These are phyloP conservation scores for Solanum hybrid DNA, from an alignment of 305 asterid species.

Conservation along the genomic window DNA sequence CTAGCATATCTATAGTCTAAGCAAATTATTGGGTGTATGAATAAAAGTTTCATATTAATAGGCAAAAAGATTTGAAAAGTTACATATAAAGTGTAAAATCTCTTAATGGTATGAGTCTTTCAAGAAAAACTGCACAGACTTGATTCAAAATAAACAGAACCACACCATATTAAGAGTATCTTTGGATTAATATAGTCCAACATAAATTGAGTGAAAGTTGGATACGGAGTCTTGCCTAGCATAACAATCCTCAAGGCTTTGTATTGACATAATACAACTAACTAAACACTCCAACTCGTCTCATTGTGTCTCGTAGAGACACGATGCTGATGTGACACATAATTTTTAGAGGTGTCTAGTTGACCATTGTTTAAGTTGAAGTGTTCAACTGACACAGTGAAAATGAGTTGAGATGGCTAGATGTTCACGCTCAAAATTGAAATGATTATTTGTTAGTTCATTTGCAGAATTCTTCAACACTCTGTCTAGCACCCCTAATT, in stretches of 20 bases:
- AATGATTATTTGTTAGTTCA: too few relatives aligned
- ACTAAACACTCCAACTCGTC: neutral
- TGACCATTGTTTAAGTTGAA: neutral
- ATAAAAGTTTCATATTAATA: neutral
- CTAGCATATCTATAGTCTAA: neutral
- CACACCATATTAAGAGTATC: neutral
- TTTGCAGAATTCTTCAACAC: neutral
- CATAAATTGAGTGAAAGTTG: neutral
- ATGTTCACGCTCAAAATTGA: neutral
- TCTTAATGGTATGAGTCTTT: neutral
- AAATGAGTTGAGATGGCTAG: neutral
- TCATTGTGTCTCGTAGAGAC: neutral
- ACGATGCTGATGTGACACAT: neutral
- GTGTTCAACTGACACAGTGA: neutral
- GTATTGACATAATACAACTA: neutral
- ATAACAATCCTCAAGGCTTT: neutral
- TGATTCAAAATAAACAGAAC: neutral
- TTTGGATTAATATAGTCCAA: too few relatives aligned
- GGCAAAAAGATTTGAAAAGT: neutral
- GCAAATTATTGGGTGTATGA: neutral
- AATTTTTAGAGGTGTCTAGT: neutral
- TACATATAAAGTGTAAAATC: neutral
- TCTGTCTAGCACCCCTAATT: neutral
- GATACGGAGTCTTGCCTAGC: neutral
- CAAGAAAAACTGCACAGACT: too few relatives aligned